Conservation (phyloP, 495 filamentous ascomycete species). For the Xylaria curta region DNA sequence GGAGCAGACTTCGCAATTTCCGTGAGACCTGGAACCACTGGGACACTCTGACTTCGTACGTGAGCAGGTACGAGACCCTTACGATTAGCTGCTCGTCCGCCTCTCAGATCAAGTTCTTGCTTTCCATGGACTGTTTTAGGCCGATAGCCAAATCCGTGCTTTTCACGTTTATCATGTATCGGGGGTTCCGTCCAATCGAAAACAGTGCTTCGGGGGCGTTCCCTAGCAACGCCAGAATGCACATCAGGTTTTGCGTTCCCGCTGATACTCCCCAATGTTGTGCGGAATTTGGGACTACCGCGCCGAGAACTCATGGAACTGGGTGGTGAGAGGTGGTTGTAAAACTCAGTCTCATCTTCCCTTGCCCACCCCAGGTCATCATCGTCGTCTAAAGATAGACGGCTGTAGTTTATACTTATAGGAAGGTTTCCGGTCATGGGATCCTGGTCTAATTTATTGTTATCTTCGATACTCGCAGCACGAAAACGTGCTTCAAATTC, state of each 20-base stretch:
- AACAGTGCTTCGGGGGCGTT: slow-evolving; percentile 65
- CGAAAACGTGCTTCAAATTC: slow-evolving; percentile 34
- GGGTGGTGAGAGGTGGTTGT: slow-evolving; percentile 61
- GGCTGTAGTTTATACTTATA: slow-evolving; percentile 47
- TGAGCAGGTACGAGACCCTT: slow-evolving; percentile 80
- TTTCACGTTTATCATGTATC: slow-evolving; percentile 59
- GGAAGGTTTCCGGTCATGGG: slow-evolving; percentile 34
- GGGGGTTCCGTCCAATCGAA: slow-evolving; percentile 89
- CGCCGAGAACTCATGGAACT: slow-evolving; percentile 54
- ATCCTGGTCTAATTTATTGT: slow-evolving; percentile 15
- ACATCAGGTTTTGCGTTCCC: slow-evolving; percentile 46
- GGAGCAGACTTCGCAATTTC: slow-evolving; percentile 64
- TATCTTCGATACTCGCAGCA: slow-evolving; percentile 29
- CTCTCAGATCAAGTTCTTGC: slow-evolving; percentile 73
- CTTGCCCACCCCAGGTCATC: slow-evolving; percentile 66
- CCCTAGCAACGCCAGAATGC: slow-evolving; percentile 43
- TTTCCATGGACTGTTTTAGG: slow-evolving; percentile 93
- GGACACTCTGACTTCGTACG: slow-evolving; percentile 95
- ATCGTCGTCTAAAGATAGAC: slow-evolving; percentile 64
- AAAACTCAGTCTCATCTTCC: slow-evolving; percentile 59
- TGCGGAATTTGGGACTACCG: slow-evolving; percentile 53
- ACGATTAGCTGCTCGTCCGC: slow-evolving; percentile 74
- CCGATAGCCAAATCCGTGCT: slow-evolving; percentile 63
- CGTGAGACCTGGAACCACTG: slow-evolving; percentile 71
- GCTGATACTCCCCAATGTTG: slow-evolving; percentile 49